Conservation (phyloP, 768 basidiomycete species). For the Podaxis sp. region DNA sequence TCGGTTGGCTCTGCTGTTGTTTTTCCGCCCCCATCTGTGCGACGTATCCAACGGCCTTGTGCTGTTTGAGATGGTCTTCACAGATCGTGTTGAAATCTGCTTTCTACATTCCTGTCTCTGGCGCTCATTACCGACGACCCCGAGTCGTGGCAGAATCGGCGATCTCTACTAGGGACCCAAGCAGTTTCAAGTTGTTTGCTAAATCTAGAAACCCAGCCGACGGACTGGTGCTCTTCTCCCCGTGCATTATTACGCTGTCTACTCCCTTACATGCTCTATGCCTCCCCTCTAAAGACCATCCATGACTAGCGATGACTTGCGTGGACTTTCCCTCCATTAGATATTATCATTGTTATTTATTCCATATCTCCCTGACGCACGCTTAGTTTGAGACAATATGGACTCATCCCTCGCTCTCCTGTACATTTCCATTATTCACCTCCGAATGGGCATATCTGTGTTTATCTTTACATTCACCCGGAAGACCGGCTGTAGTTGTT, state of each 20-base stretch:
- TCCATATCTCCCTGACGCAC: not conserved
- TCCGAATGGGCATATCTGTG: not conserved
- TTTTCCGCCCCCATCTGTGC: not conserved
- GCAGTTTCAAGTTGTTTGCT: not conserved
- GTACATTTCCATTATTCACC: conserved; percentile 1
- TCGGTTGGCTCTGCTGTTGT: conserved; percentile 11
- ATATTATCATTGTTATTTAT: not conserved
- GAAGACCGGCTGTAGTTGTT: not conserved
- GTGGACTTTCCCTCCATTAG: not conserved
- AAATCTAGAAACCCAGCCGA: not conserved
- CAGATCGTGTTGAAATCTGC: not conserved
- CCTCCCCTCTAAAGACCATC: not conserved
- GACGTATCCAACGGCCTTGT: not conserved
- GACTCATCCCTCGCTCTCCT: not conserved
- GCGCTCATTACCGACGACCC: conserved; percentile 2
- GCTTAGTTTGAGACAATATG: not conserved
- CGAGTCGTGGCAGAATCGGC: not conserved
- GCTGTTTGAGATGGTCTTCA: not conserved
- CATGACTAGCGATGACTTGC: conserved; percentile 2
- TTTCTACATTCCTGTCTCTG: not conserved
- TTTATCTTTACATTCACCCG: not conserved
- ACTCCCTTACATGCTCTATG: not conserved
- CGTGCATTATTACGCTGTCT: not conserved
- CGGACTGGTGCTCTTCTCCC: not conserved
- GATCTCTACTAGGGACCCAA: not conserved